Evolutionary conservation across 352 stramenopile genomes (phyloP), one percentile per base, ranked within the genome.

Genomic region (Globisporangium ultimum): DNA sequence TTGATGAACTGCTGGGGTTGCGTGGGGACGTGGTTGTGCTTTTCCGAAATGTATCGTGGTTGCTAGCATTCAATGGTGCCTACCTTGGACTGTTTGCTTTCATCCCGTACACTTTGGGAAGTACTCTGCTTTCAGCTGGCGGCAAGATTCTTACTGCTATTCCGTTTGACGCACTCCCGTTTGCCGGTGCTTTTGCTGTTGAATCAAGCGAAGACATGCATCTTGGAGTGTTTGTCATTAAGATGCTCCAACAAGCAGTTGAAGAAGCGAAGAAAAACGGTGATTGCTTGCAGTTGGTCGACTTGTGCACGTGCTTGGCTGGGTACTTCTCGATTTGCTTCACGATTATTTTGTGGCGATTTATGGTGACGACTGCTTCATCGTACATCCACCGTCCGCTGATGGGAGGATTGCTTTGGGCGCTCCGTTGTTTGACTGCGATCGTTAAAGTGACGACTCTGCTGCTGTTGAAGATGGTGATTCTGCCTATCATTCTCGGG

Each of bases 51-150:
- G 82, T 99, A 5, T 92, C 97, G 50, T 99, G 96, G 95, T 73
- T 99, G 3, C 59, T 99, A 36, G 93, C 96, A 12, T 99, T 99
- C 74, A 98, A 99, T 66, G 97, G 95, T 14, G 90, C 96, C 1
- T 99, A 98, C 68, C 75, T 99, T 2, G 96, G 94, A 8, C 74
- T 99, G 53, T 99, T 99, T 55, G 90, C 90, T 6, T 98, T 98
- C 66, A 91, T 98, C 22, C 97, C 97, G 46, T 98, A 96, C 63
- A 96, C 87, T 6, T 71, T 99, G 9, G 97, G 97, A 41, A 96
- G 89, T 48, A 97, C 88, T 12, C 79, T 98, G 28, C 53, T 94
- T 12, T 91, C 84, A 48, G 84, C 80, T 41, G 69, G 80, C n/a
- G 67, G 64, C 12, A 81, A 88, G 45, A 89, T 93, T 58, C 58